These are phyloP conservation scores for Botrytis tulipae DNA, from an alignment of 2,329 filamentous ascomycete species.

Conservation along the genomic window DNA sequence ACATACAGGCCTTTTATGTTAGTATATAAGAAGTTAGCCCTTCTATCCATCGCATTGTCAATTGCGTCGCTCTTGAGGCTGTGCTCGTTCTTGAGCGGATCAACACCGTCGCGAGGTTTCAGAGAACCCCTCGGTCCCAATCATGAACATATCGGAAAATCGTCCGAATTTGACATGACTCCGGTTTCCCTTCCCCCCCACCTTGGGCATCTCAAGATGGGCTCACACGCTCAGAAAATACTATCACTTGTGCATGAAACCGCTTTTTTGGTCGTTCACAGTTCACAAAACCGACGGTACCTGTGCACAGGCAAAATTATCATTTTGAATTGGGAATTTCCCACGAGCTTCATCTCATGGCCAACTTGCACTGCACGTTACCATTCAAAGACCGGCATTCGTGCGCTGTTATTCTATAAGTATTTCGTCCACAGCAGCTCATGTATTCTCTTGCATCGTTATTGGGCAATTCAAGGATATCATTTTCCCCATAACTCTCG, in stretches of 20 bases:
- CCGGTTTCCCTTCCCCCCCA: neutral
- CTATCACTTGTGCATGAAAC: neutral
- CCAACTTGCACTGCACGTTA: neutral
- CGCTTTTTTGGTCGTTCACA: neutral
- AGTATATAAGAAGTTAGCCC: neutral
- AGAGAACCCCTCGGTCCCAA: neutral
- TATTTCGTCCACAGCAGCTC: neutral
- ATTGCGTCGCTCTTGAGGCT: neutral
- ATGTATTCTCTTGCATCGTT: neutral
- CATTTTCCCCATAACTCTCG: neutral
- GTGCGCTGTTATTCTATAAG: neutral
- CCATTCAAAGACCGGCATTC: neutral
- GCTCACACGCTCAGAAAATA: neutral
- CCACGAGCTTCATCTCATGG: neutral
- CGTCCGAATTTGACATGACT: neutral
- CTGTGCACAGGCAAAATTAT: neutral
- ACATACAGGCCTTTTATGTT: neutral
- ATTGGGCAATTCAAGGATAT: neutral
- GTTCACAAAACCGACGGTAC: neutral
- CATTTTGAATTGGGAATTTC: neutral
- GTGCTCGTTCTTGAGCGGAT: neutral
- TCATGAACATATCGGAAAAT: neutral
- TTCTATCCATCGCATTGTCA: neutral
- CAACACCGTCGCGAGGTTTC: neutral
- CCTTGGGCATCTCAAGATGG: constrained; percentile 6